Evolutionary conservation across 305 asterid genomes (phyloP).

Genomic region (Solanum hybrid): DNA sequence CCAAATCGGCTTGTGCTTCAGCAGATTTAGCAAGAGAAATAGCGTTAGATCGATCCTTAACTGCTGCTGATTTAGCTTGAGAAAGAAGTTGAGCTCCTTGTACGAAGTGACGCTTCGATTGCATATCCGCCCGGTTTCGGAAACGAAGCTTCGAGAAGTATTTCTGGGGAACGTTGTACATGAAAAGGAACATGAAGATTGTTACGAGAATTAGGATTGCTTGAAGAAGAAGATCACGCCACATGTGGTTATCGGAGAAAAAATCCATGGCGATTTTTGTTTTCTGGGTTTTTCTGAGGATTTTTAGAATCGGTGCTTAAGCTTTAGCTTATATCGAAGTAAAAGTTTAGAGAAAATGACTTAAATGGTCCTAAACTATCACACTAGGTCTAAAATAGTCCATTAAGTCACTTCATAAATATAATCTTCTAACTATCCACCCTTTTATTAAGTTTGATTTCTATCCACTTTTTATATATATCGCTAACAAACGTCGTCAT

Average conservation of each 20-base stretch:
- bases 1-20: conserved; percentile 43
- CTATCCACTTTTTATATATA: no score
- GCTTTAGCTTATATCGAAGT: background rate
- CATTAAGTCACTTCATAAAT: no score
- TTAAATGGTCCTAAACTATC: no score
- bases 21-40: conserved; percentile 35
- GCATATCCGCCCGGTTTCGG: conserved; percentile 23
- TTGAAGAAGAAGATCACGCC: conserved; percentile 49
- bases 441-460: no score
- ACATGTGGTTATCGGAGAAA: conserved; percentile 20
- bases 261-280: background rate
- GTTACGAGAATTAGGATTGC: conserved; percentile 18
- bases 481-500: no score
- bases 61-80: conserved; percentile 31
- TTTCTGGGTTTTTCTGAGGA: background rate
- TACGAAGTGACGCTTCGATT: conserved; percentile 63
- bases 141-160: conserved; percentile 43
- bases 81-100: conserved; percentile 55
- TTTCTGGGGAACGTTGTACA: conserved; percentile 43
- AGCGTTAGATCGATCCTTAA: conserved; percentile 10
- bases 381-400: no score
- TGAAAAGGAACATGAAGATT: conserved; percentile 33
- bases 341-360: background rate
- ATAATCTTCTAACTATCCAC: no score
- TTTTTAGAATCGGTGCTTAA: background rate